Base-by-base conservation (phyloP, 192 early-diverging fungal species). In the Entrophospora sp. region DNA sequence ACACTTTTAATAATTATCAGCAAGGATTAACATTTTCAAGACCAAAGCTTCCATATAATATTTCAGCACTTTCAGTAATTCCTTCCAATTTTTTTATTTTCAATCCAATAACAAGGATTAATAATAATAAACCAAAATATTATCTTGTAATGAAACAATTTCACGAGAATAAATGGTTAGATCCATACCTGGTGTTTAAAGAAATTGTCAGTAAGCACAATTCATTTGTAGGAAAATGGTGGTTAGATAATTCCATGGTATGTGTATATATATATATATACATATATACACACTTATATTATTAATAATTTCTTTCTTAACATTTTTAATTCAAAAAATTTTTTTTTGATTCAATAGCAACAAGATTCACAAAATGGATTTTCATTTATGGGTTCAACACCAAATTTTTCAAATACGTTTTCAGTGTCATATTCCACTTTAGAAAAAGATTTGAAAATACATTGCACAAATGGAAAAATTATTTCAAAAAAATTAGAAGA, bases 161-260 rank as follows among this genome's bases (percentile, higher is more conserved):
- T 34, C 55, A 77, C 42, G 31, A 61, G 9, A 16, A 61, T n/a
- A 45, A 64, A 38, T 77, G 71, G 38, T 61, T 68, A 2, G 75
- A 73, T 13, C 60, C 72, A 5, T 60, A 71, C 24, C 67, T 73
- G 55, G 74, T 81, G 0, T 72, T 85, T 61, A 61, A 70, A 12
- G 42, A 71, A 25, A 69, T 73, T 20, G 31, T 77, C 30, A 67
- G 72, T 36, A 59, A 48, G 2, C 69, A 70, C n/a, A 30, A 64
- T 34, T 77, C 72, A 5, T 56, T 57, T 12, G 38, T 65, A 3
- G 75, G 72, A 28, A 69, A 67, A 13, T 77, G 75, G 75, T 89
- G 87, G 89, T 71, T 89, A 10, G 88, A 91, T 53, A 88, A 82
- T 68, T 79, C 82, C 30, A 74, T 62, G 63, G 67, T 71, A 56